Evolutionary conservation across 2,329 filamentous ascomycete species (phyloP).

Genomic region (Aspergillus uvarum): DNA sequence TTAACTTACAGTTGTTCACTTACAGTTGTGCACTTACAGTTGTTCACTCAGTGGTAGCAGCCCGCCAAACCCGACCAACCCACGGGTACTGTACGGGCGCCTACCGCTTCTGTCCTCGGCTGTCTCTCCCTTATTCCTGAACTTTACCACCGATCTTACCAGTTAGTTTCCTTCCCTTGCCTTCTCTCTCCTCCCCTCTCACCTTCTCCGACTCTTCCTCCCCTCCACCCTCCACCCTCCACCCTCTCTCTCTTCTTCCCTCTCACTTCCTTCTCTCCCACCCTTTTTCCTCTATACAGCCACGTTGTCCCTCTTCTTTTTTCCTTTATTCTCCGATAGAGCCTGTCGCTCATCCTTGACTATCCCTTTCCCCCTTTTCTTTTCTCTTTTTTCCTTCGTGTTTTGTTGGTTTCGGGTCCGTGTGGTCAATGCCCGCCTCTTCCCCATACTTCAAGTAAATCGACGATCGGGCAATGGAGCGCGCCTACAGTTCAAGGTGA

Average conservation of each 20-base stretch:
- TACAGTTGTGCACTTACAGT: too few relatives aligned
- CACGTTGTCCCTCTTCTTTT: constrained; percentile 11
- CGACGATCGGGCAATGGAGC: constrained; percentile 18
- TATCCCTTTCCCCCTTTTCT: constrained; percentile 17
- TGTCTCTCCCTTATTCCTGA: constrained; percentile 10
- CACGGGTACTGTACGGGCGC: too few relatives aligned
- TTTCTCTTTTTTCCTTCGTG: constrained; percentile 21
- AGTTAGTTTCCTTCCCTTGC: background rate
- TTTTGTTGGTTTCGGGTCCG: constrained; percentile 31
- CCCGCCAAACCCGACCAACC: too few relatives aligned
- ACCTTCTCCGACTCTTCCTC: constrained; percentile 13
- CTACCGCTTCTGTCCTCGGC: too few relatives aligned
- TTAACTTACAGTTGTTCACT: too few relatives aligned
- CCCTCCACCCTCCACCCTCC: constrained; percentile 8
- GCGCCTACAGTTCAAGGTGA: constrained; percentile 22
- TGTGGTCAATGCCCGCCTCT: constrained; percentile 21
- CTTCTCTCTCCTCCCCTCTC: constrained; percentile 15
- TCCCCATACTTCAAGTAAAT: constrained; percentile 14
- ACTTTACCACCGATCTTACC: background rate
- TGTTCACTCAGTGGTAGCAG: background rate
- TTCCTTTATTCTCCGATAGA: constrained; percentile 17
- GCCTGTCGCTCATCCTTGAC: constrained; percentile 22
- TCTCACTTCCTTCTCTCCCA: constrained; percentile 12
- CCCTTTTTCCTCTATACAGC: constrained; percentile 1
- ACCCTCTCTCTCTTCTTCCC: constrained; percentile 17